A percentile compares a stretch with the other conserved stretches of the same genome.
Conservation (phyloP, 2,329 filamentous ascomycete genomes). For the Capronia americana region DNA sequence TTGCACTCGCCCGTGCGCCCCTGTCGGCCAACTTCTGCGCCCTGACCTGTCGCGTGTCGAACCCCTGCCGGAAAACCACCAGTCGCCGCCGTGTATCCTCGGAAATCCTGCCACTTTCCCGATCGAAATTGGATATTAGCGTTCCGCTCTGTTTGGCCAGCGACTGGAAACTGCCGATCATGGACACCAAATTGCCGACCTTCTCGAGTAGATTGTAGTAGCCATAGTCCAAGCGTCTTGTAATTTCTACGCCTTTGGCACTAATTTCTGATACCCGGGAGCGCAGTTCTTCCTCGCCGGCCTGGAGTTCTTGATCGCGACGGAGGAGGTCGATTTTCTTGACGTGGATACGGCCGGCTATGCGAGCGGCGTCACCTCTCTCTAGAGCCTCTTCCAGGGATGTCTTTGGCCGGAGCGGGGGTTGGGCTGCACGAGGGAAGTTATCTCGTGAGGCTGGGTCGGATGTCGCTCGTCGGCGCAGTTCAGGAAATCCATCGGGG, state of each 20-base stretch:
- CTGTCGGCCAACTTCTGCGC: slow-evolving; percentile 48
- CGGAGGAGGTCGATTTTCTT: slow-evolving; percentile 26
- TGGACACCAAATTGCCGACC: slow-evolving; percentile 49
- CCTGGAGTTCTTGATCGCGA: slow-evolving; percentile 29
- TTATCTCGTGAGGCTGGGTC: slow-evolving; percentile 22
- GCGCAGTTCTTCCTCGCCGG: slow-evolving; percentile 37
- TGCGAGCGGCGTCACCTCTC: slow-evolving; percentile 28
- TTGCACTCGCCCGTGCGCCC: slow-evolving; percentile 47
- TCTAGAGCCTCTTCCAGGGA: slow-evolving; percentile 30
- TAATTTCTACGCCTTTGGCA: slow-evolving; percentile 48
- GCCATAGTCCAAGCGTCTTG: slow-evolving; percentile 55
- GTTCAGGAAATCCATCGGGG: slow-evolving; percentile 8
- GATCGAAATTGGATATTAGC: slow-evolving; percentile 49
- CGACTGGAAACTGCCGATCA: slow-evolving; percentile 51
- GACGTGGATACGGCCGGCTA: slow-evolving; percentile 32
- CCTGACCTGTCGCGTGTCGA: slow-evolving; percentile 47
- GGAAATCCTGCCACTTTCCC: slow-evolving; percentile 46
- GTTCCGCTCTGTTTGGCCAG: slow-evolving; percentile 47
- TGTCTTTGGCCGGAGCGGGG: slow-evolving; percentile 25
- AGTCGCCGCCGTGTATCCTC: slow-evolving; percentile 49
- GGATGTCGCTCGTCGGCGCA: slow-evolving; percentile 22
- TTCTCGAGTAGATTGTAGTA: slow-evolving; percentile 57
- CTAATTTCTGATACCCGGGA: slow-evolving; percentile 31
- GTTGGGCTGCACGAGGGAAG: slow-evolving; percentile 12
- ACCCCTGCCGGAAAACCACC: slow-evolving; percentile 45